phyloP scores from a whole-genome alignment of 148 eudicot genomes.

The Mesembryanthemum crystallinum region DNA sequence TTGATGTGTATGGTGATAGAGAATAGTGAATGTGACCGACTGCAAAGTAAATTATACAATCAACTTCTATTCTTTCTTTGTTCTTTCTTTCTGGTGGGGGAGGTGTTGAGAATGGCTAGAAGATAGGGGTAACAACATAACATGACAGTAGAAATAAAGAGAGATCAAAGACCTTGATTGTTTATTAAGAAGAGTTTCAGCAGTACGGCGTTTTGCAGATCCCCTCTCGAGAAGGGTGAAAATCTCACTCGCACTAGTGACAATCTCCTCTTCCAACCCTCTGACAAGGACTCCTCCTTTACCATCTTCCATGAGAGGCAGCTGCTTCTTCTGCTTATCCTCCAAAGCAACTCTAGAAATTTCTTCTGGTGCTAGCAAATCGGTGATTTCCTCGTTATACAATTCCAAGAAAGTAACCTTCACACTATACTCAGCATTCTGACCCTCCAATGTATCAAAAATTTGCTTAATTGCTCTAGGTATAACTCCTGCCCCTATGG shows the following conservation, averaged over 20 bases:
- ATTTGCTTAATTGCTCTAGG: slow-evolving; percentile 93
- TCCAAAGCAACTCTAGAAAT: slow-evolving; percentile 59
- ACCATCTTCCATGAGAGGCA: slow-evolving; percentile 95
- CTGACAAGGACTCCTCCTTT: slow-evolving; percentile 93
- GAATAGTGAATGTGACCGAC: slow-evolving; percentile 92
- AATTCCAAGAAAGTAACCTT: slow-evolving; percentile 93
- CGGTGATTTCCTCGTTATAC: slow-evolving; percentile 96
- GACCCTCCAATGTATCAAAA: slow-evolving; percentile 88
- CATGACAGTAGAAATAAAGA: background rate
- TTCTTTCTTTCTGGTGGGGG: background rate
- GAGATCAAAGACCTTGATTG: slow-evolving; percentile 66
- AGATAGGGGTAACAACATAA: background rate
- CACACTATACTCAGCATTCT: slow-evolving; percentile 93
- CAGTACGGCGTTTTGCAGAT: slow-evolving; percentile 93
- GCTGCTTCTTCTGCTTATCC: slow-evolving; percentile 79
- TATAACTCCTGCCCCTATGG: slow-evolving; percentile 94
- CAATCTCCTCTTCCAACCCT: slow-evolving; percentile 95
- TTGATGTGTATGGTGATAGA: slow-evolving; percentile 93
- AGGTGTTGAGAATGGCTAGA: background rate
- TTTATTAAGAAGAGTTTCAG: slow-evolving; percentile 84
- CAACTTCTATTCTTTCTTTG: background rate
- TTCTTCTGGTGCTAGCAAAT: slow-evolving; percentile 94
- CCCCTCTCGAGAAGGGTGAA: slow-evolving; percentile 93
- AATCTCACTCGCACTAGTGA: slow-evolving; percentile 81
- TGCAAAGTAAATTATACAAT: slow-evolving; percentile 29